phyloP scores from a whole-genome alignment of 2,329 filamentous ascomycete species.

The Colletotrichum tropicicola region DNA sequence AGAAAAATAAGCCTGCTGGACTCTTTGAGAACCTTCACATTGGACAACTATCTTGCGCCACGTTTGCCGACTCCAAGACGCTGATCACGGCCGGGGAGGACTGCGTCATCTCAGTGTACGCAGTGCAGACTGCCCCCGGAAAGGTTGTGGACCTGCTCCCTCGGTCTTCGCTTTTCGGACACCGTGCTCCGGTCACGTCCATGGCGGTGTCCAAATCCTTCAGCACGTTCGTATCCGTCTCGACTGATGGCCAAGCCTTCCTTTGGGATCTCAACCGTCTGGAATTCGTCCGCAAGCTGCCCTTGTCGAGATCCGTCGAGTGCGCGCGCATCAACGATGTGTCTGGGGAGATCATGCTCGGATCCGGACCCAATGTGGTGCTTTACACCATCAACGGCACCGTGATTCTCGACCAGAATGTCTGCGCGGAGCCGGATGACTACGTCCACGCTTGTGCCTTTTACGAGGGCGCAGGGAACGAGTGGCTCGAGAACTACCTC shows the following conservation, averaged over 20 bases:
- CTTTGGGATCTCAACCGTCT: constrained; percentile 95
- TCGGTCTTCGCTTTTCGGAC: constrained; percentile 85
- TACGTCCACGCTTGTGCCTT: constrained; percentile 85
- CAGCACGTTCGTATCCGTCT: constrained; percentile 86
- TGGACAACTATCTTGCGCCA: constrained; percentile 83
- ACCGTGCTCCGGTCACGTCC: constrained; percentile 82
- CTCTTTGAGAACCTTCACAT: constrained; percentile 95
- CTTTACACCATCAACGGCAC: constrained; percentile 91
- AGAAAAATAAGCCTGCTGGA: constrained; percentile 67
- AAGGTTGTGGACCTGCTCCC: constrained; percentile 83
- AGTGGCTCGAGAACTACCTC: constrained; percentile 88
- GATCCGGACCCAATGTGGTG: constrained; percentile 76
- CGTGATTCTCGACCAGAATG: constrained; percentile 81
- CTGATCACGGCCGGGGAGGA: constrained; percentile 93
- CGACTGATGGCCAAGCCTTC: constrained; percentile 82
- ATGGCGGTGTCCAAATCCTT: constrained; percentile 90
- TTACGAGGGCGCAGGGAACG: constrained; percentile 89
- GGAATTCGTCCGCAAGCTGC: constrained; percentile 83
- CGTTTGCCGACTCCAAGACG: constrained; percentile 89
- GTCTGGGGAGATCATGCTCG: constrained; percentile 88
- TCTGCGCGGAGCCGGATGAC: constrained; percentile 78
- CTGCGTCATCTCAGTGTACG: constrained; percentile 89
- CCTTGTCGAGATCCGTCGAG: constrained; percentile 66
- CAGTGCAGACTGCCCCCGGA: constrained; percentile 67
- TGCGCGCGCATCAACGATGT: constrained; percentile 90